phyloP scores from a whole-genome alignment of 2,329 filamentous ascomycete species.

The Pezicula neosporulosa region DNA sequence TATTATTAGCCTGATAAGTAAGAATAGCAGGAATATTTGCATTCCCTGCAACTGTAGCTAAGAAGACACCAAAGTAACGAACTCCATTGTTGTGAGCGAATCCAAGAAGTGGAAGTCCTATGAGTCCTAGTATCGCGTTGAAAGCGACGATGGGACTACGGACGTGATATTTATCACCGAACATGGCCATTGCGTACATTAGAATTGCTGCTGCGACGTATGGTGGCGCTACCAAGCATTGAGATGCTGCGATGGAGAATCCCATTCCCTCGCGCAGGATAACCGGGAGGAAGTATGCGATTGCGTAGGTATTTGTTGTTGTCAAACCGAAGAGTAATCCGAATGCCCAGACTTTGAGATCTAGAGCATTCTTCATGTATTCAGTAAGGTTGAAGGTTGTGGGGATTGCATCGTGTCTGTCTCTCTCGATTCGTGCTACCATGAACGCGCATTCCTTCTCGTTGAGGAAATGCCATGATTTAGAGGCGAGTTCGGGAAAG shows the following conservation, averaged over 20 bases:
- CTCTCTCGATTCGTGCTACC: slow-evolving; percentile 49
- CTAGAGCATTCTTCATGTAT: slow-evolving; percentile 43
- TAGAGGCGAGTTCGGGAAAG: slow-evolving; percentile 55
- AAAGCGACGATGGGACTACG: slow-evolving; percentile 18
- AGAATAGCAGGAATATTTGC: slow-evolving; percentile 72
- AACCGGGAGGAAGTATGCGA: slow-evolving; percentile 77
- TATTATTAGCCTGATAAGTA: slow-evolving; percentile 81
- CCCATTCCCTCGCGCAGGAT: slow-evolving; percentile 59
- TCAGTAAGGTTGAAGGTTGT: slow-evolving; percentile 43
- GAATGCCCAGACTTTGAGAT: slow-evolving; percentile 61
- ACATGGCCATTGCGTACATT: slow-evolving; percentile 41
- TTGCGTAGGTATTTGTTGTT: slow-evolving; percentile 70
- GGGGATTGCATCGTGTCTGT: slow-evolving; percentile 49
- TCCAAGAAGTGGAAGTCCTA: slow-evolving; percentile 42
- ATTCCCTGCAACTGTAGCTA: slow-evolving; percentile 51
- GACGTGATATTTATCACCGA: slow-evolving; percentile 50
- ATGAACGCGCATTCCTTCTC: slow-evolving; percentile 49
- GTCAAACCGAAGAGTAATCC: slow-evolving; percentile 59
- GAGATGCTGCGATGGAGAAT: slow-evolving; percentile 45
- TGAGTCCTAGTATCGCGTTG: slow-evolving; percentile 42
- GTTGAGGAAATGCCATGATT: slow-evolving; percentile 44
- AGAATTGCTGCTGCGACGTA: slow-evolving; percentile 43
- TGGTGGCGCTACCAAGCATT: slow-evolving; percentile 52
- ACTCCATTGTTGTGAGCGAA: slow-evolving; percentile 42
- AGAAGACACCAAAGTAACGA: slow-evolving; percentile 52